Base-by-base conservation (phyloP, 805 yeast genomes). In the Starmerella scarabaei region DNA sequence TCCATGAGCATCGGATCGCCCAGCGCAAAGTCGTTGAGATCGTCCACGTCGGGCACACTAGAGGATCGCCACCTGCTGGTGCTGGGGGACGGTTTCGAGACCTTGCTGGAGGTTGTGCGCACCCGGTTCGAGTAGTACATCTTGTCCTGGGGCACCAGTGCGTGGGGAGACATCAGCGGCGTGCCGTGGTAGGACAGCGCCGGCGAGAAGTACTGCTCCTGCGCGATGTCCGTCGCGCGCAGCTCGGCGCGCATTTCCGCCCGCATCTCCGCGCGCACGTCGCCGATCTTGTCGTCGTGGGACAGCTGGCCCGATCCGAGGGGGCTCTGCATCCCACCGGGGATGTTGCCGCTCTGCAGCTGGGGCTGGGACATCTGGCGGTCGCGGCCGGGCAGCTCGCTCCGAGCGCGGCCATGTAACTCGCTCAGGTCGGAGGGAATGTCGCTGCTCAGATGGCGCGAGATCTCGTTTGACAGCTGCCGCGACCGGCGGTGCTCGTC, bases 111-210 rank as follows among this genome's bases (percentile, higher is more conserved):
- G 11, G 30, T 12, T 21, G 32, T 29, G 21, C 30, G 33, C 26
- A 19, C 14, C 27, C 14, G 19, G 12, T 7, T 20, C 32, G 23
- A 16, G 35, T 40, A 35, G 39, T 40, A 35, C 30, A 27, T 33
- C 9, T 20, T 30, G 29, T 20, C 17, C 20, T 45, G 44, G 7
- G 46, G 42, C 12, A 40, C 38, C 30, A 43, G 20, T 15, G 46
- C 47, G 20, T 43, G 47, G 11, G 49, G 49, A 16, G 49, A 45
- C 37, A 43, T 26, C 30, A 45, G 36, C 21, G 49, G 49, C 30
- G 49, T 45, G 19, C 36, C 43, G 19, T 45, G 42, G 33, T 40
- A 34, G 15, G 41, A 36, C 24, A 44, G 21, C 21, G 44, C 41
- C 26, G 48, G 48, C 26, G 45, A 41, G 27, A 26, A 39, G 33